Evolutionary conservation across 805 yeast species (phyloP).

Genomic region (Millerago galiae): DNA sequence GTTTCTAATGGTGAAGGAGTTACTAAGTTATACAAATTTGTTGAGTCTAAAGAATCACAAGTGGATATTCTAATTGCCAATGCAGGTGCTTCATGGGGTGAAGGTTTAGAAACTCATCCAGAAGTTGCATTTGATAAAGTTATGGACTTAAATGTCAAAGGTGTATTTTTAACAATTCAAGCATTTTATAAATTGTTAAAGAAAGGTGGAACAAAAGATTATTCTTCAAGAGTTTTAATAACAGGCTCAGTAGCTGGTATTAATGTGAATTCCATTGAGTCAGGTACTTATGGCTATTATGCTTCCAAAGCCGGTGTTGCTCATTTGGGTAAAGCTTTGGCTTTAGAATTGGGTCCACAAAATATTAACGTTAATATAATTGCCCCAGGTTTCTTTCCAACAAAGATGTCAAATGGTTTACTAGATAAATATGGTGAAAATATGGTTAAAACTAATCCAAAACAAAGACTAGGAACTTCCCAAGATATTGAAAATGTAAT

Average conservation of each 20-base stretch:
- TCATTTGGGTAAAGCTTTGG: constrained; percentile 58
- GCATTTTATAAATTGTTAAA: constrained; percentile 52
- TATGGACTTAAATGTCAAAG: constrained; percentile 54
- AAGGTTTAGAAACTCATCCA: constrained; percentile 53
- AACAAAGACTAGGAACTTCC: constrained; percentile 54
- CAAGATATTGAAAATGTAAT: constrained; percentile 52
- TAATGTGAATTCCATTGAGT: constrained; percentile 25
- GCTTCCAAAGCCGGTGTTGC: constrained; percentile 74
- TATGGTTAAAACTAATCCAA: constrained; percentile 47
- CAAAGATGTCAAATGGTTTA: constrained; percentile 67
- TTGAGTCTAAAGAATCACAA: constrained; percentile 32
- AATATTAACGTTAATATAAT: constrained; percentile 63
- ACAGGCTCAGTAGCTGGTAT: constrained; percentile 63
- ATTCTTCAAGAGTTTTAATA: constrained; percentile 59
- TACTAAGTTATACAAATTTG: constrained; percentile 35
- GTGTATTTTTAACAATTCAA: constrained; percentile 64
- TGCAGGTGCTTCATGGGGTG: constrained; percentile 82
- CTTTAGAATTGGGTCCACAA: constrained; percentile 58
- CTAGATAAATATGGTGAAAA: constrained; percentile 40
- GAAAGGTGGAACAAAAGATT: constrained; percentile 42
- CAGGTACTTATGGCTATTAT: constrained; percentile 57
- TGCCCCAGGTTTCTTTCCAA: constrained; percentile 76
- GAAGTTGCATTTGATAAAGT: constrained; percentile 57
- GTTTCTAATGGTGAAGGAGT: constrained; percentile 45
- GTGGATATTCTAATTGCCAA: constrained; percentile 66